These are phyloP conservation scores for Lachnellula occidentalis DNA, from an alignment of 2,329 filamentous ascomycete genomes.

Conservation along the genomic window DNA sequence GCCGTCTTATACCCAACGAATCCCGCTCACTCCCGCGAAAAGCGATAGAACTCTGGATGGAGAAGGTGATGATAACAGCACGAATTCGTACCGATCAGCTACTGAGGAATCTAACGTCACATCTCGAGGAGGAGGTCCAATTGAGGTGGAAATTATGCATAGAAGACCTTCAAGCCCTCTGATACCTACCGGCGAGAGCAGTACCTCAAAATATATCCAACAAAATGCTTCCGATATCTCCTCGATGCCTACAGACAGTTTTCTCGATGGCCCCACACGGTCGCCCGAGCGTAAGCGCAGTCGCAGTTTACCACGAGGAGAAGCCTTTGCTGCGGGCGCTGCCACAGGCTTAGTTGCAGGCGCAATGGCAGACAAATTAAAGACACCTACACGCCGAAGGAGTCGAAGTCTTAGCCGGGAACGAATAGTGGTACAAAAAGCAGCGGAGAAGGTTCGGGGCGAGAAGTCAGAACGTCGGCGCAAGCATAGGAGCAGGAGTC, in stretches of 20 bases:
- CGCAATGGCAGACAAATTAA: conserved; percentile 43
- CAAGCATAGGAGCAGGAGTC: conserved; percentile 40
- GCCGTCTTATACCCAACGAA: conserved; percentile 62
- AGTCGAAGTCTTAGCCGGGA: conserved; percentile 62
- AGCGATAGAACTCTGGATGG: conserved; percentile 39
- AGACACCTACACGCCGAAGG: conserved; percentile 51
- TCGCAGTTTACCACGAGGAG: conserved; percentile 27
- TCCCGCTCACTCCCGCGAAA: conserved; percentile 51
- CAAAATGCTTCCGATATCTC: conserved; percentile 80
- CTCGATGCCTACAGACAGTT: conserved; percentile 67
- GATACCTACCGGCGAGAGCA: conserved; percentile 53
- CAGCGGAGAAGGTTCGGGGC: conserved; percentile 59
- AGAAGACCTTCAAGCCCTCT: conserved; percentile 64
- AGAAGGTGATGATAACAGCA: conserved; percentile 58
- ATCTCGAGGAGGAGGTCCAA: conserved; percentile 59
- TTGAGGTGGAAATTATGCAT: conserved; percentile 77
- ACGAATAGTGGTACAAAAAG: conserved; percentile 58
- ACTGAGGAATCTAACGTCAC: conserved; percentile 74
- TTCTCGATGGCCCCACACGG: conserved; percentile 48
- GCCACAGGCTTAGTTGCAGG: conserved; percentile 37
- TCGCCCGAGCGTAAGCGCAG: conserved; percentile 30
- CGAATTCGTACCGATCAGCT: conserved; percentile 70
- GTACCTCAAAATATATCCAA: conserved; percentile 52
- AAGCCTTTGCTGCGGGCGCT: conserved; percentile 28
- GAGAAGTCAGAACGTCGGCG: conserved; percentile 41